These are phyloP conservation scores for Phyllosticta citribraziliensis DNA, from an alignment of 2,329 filamentous ascomycete species.

Conservation along the genomic window DNA sequence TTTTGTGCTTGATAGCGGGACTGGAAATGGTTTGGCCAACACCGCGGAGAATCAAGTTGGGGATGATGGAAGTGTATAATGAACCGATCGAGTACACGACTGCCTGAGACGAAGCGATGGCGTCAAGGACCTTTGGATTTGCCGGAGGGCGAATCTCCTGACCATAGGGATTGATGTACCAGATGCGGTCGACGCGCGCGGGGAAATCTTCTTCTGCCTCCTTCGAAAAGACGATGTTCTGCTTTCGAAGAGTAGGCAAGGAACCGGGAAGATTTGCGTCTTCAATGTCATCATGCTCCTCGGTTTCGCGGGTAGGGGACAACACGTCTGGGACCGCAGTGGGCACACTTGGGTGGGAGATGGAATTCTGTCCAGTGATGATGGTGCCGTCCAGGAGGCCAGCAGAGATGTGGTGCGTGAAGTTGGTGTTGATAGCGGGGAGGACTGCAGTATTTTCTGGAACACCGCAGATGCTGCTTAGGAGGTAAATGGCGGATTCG, in stretches of 20 bases:
- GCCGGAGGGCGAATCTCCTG: constrained; percentile 82
- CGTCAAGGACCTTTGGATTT: constrained; percentile 67
- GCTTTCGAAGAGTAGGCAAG: constrained; percentile 66
- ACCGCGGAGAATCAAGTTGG: constrained; percentile 67
- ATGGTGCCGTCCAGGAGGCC: constrained; percentile 64
- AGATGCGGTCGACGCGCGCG: constrained; percentile 68
- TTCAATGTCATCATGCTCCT: constrained; percentile 57
- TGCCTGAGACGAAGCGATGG: constrained; percentile 53
- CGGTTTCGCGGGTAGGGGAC: constrained; percentile 22
- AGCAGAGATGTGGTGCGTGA: constrained; percentile 88
- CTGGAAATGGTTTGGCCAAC: constrained; percentile 56
- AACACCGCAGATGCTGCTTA: constrained; percentile 79
- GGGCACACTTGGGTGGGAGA: constrained; percentile 69
- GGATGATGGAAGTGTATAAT: constrained; percentile 81
- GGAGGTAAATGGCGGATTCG: constrained; percentile 82
- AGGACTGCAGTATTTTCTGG: constrained; percentile 68
- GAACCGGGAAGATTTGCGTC: constrained; percentile 76
- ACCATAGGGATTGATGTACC: constrained; percentile 99
- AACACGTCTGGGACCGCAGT: constrained; percentile 34
- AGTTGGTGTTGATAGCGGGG: constrained; percentile 88
- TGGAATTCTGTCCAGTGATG: constrained; percentile 87
- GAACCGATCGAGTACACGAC: constrained; percentile 92
- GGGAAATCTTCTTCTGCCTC: constrained; percentile 63
- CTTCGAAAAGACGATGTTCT: constrained; percentile 77
- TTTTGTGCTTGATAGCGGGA: constrained; percentile 53